Evolutionary conservation across 148 eudicot species (phyloP).

Genomic region (Persicaria tinctoria): DNA sequence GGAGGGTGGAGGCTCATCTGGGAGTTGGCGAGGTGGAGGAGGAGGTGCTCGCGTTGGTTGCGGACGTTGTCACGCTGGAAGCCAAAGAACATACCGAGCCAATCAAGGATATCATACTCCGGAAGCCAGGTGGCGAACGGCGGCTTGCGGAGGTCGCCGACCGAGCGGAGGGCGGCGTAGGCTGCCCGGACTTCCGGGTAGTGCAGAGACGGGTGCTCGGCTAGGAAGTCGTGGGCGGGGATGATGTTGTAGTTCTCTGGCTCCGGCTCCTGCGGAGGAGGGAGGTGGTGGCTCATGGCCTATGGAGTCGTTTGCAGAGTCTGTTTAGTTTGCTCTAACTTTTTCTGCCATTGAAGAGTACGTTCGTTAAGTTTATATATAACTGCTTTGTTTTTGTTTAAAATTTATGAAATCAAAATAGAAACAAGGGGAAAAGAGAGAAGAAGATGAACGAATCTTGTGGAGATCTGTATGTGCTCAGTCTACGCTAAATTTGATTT

Average conservation of each 20-base stretch:
- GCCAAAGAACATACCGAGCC: constrained; percentile 86
- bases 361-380: too few relatives aligned
- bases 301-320: too few relatives aligned
- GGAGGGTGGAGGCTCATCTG: constrained; percentile 59
- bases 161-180: constrained; percentile 58
- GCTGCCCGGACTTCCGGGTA: constrained; percentile 93
- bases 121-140: constrained; percentile 50
- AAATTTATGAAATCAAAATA: too few relatives aligned
- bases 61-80: constrained; percentile 67
- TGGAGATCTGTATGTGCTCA: too few relatives aligned
- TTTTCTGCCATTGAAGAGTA: too few relatives aligned
- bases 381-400: too few relatives aligned
- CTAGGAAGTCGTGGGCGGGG: constrained; percentile 79
- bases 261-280: too few relatives aligned
- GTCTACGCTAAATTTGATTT: too few relatives aligned
- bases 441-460: too few relatives aligned
- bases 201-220: constrained; percentile 90
- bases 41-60: constrained; percentile 83
- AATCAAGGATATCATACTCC: constrained; percentile 69
- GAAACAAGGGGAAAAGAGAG: too few relatives aligned
- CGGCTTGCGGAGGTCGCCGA: constrained; percentile 73
- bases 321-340: too few relatives aligned
- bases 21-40: constrained; percentile 70
- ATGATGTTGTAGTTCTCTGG: constrained; percentile 55
- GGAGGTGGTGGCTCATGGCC: too few relatives aligned